Conservation (phyloP, 192 early-diverging fungal genomes). For the Entophlyctis luteolus region DNA sequence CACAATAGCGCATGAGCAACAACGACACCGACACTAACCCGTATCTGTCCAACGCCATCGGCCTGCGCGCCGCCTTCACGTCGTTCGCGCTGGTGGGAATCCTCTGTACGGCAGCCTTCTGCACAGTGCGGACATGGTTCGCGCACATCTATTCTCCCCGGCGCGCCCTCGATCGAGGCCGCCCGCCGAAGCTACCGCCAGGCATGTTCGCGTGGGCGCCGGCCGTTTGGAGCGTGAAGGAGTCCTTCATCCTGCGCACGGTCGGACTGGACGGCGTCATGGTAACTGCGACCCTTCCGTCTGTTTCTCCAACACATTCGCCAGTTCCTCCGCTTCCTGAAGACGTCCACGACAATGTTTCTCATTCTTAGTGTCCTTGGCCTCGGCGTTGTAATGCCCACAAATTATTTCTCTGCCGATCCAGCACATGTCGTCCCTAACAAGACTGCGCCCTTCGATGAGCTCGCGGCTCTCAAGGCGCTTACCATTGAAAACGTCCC, state of each 20-base stretch:
- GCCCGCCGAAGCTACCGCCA: slow-evolving; percentile 40
- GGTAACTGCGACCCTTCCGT: background rate
- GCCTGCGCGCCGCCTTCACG: slow-evolving; percentile 24
- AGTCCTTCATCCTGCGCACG: slow-evolving; percentile 40
- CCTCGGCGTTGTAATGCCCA: slow-evolving; percentile 39
- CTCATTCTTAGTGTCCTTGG: slow-evolving; percentile 40
- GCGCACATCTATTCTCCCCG: slow-evolving; percentile 48
- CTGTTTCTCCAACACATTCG: background rate
- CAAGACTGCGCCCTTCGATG: slow-evolving; percentile 1
- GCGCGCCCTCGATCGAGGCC: slow-evolving; percentile 35
- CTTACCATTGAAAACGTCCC: slow-evolving; percentile 52
- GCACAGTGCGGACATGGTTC: slow-evolving; percentile 37
- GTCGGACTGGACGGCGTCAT: slow-evolving; percentile 53
- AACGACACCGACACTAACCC: background rate
- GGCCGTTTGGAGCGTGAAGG: slow-evolving; percentile 27
- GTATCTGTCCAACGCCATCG: slow-evolving; percentile 1
- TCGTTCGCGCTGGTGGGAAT: slow-evolving; percentile 43
- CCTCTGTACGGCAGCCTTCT: slow-evolving; percentile 43
- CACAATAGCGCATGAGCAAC: background rate
- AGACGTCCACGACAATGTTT: slow-evolving; percentile 42
- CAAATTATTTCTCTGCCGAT: slow-evolving; percentile 47
- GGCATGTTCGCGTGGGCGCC: slow-evolving; percentile 39
- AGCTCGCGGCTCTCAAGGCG: slow-evolving; percentile 27
- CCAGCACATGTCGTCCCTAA: slow-evolving; percentile 18
- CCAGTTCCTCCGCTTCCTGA: slow-evolving; percentile 49